Percentiles rank a stretch among this genome's conserved stretches.
phyloP scores from a whole-genome alignment of 202 grass and related monocot species.

The Carex arenaria region DNA sequence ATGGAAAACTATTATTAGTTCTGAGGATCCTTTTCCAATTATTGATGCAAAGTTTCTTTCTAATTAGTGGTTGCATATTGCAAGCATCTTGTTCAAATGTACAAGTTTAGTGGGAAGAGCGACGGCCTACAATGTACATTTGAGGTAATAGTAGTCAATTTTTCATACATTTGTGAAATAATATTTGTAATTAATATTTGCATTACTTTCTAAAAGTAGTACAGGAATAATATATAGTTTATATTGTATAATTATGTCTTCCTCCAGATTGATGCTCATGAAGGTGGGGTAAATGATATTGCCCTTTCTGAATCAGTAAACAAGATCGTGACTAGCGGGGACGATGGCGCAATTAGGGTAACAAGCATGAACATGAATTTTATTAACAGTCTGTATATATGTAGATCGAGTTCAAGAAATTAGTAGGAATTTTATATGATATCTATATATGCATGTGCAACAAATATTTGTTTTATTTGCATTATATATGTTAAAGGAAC shows the following conservation, averaged over 20 bases:
- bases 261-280: conserved; percentile 34
- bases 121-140: background rate
- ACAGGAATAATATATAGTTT: background rate
- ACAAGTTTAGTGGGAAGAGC: background rate
- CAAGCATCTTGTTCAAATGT: conserved; percentile 31
- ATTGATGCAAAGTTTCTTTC: background rate
- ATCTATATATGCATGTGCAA: no score
- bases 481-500: no score
- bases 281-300: conserved; percentile 33
- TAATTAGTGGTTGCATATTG: conserved; percentile 24
- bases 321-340: background rate
- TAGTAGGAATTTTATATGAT: no score
- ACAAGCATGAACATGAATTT: background rate
- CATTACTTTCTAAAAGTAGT: background rate
- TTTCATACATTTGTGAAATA: background rate
- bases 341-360: background rate
- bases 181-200: background rate
- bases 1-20: background rate
- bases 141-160: conserved; percentile 14
- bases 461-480: no score
- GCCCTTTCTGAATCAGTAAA: conserved; percentile 25
- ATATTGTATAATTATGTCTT: background rate
- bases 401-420: no score
- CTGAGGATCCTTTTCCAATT: background rate
- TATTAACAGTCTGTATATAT: background rate